phyloP scores from a whole-genome alignment of 495 filamentous ascomycete species.

The Trichoderma orchidacearum region DNA sequence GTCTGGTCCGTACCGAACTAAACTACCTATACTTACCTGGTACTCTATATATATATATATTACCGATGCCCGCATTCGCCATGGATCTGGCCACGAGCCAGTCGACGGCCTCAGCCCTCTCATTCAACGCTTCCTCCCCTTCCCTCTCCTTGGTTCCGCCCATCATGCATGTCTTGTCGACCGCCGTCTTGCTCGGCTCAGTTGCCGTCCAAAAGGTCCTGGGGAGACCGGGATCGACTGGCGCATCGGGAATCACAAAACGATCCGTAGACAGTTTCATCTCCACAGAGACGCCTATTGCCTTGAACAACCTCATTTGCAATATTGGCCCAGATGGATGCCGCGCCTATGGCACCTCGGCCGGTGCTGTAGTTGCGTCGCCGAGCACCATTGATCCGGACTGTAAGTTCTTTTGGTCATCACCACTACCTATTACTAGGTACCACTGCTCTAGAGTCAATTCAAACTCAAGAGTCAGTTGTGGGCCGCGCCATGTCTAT shows the following conservation, averaged over 20 bases:
- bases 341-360: conserved; percentile 25
- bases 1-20: too few species aligned
- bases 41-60: too few species aligned
- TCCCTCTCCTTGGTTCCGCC: conserved; percentile 11
- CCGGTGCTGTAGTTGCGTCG: conserved; percentile 48
- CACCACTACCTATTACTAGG: too few species aligned
- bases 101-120: not conserved
- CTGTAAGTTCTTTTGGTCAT: conserved; percentile 35
- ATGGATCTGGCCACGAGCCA: not conserved
- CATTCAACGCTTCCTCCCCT: not conserved
- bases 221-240: conserved; percentile 16
- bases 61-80: not conserved
- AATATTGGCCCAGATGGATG: conserved; percentile 47
- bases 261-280: conserved; percentile 42
- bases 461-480: too few species aligned
- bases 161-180: conserved; percentile 29
- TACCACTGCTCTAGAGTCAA: too few species aligned
- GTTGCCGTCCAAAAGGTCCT: conserved; percentile 32
- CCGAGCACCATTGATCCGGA: conserved; percentile 44
- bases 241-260: conserved; percentile 20
- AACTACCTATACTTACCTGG: too few species aligned
- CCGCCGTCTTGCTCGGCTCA: conserved; percentile 30
- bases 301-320: conserved; percentile 36
- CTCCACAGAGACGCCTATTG: conserved; percentile 35
- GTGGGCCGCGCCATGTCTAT: too few species aligned